Percentiles rank a stretch among this genome's conserved stretches.
These are phyloP conservation scores for Acer negundo DNA, from an alignment of 345 rosid genomes.

Conservation along the genomic window DNA sequence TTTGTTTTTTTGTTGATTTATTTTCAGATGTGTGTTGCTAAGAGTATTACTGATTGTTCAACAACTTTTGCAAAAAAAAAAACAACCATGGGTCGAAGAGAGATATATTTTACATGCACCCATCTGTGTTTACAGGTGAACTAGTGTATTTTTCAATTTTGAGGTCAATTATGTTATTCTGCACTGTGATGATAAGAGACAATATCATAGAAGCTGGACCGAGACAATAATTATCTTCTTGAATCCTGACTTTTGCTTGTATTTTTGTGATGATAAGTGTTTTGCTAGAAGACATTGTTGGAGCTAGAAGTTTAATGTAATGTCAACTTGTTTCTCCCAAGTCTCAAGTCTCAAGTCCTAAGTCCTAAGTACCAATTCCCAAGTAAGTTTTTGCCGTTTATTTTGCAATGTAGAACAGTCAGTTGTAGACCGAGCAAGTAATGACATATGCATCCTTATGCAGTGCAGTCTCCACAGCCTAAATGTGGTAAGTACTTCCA, in stretches of 20 bases:
- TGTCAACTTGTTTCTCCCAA: neutral
- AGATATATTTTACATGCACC: conserved; percentile 95
- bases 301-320: neutral
- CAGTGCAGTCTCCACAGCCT: conserved; percentile 90
- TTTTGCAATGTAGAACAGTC: conserved; percentile 62
- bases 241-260: conserved; percentile 1
- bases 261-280: neutral
- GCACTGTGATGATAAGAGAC: neutral
- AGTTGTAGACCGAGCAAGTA: conserved; percentile 81
- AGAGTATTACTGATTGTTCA: conserved; percentile 82
- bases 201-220: neutral
- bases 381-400: conserved; percentile 2
- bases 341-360: no score
- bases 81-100: conserved; percentile 80
- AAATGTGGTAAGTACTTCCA: conserved; percentile 72
- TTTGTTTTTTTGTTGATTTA: neutral
- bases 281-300: neutral
- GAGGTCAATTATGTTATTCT: neutral
- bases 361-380: no score
- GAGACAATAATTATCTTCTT: neutral
- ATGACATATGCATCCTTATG: conserved; percentile 82
- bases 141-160: neutral
- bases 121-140: conserved; percentile 75
- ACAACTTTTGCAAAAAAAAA: conserved; percentile 77
- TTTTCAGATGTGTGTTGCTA: conserved; percentile 69